Evolutionary conservation across 1,284 basidiomycete species (phyloP), one percentile per base, ranked within the genome.

Genomic region (Boletus sp.): DNA sequence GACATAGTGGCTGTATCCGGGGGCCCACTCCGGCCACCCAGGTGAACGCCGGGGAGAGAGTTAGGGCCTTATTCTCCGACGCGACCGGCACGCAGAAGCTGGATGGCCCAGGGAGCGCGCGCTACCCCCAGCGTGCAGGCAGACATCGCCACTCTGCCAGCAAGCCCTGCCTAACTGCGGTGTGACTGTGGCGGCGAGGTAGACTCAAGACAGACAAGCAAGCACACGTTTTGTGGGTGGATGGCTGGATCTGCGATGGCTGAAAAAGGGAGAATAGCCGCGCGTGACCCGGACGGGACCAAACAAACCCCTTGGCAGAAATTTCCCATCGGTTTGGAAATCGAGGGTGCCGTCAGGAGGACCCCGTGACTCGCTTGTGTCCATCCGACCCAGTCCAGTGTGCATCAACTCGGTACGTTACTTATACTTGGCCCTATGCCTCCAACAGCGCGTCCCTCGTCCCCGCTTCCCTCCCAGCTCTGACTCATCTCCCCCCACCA

Each of bases 391-490:
- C 41, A 26, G 48, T 38, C 39, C 44, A 27, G 29, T 17, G 17
- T 26, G 30, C 39, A 52, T 41, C 36, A 49, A 16, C 19, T 49
- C 50, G 41, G 48, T 59, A 57, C 51, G 62, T 65, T 66, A 62
- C 64, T 68, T 68, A 68, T 68, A 67, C 56, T 51, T 43, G 43
- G 41, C 61, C 57, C 56, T 52, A 66, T 65, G 58, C 43, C 58
- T 48, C 30, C 48, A 41, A 43, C 58, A 48, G 46, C 58, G 48
- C 57, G 48, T 59, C 46, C 52, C 50, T 29, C 44, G 45, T 48
- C 49, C 26, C 52, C 47, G 44, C 51, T 48, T 40, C 47, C 46
- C 49, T 43, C 43, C 12, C 29, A 30, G 14, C 14, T n/a, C 29
- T 30, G 29, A 30, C 29, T 2, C 12, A 4, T n/a, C n/a, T n/a